Evolutionary conservation across 768 basidiomycete genomes (phyloP).

Genomic region (Tylopilus rubrobrunneus): DNA sequence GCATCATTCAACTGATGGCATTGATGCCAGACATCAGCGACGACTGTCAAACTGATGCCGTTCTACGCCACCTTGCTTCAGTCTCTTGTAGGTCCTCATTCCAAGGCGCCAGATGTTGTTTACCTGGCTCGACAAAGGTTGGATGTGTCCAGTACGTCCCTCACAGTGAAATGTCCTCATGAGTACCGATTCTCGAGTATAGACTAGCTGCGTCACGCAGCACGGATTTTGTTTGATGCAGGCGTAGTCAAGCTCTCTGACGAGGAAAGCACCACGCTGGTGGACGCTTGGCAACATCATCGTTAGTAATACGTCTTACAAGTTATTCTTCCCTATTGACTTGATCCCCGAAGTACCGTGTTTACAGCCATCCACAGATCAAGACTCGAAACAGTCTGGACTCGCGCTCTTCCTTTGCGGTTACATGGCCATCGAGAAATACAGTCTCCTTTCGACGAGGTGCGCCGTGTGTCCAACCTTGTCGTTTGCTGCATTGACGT

Average conservation of each 20-base stretch:
- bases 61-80: constrained; percentile 78
- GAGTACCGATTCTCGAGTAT: constrained; percentile 8
- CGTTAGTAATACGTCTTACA: constrained; percentile 37
- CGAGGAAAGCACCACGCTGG: constrained; percentile 52
- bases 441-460: constrained; percentile 70
- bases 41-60: constrained; percentile 64
- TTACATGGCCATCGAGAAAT: constrained; percentile 76
- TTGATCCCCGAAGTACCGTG: constrained; percentile 46
- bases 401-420: constrained; percentile 80
- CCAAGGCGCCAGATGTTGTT: constrained; percentile 65
- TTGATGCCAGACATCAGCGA: constrained; percentile 56
- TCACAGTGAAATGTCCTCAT: neutral
- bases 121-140: constrained; percentile 77
- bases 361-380: constrained; percentile 56
- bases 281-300: constrained; percentile 62
- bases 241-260: constrained; percentile 65
- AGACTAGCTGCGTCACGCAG: constrained; percentile 77
- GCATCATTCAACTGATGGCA: neutral
- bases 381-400: constrained; percentile 55
- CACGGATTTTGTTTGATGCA: constrained; percentile 75
- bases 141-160: constrained; percentile 58
- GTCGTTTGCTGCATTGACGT: neutral
- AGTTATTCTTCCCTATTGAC: constrained; percentile 6
- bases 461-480: constrained; percentile 27
- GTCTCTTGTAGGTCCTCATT: constrained; percentile 54